phyloP scores from a whole-genome alignment of 768 basidiomycete species.

The Lentinula detonsa region DNA sequence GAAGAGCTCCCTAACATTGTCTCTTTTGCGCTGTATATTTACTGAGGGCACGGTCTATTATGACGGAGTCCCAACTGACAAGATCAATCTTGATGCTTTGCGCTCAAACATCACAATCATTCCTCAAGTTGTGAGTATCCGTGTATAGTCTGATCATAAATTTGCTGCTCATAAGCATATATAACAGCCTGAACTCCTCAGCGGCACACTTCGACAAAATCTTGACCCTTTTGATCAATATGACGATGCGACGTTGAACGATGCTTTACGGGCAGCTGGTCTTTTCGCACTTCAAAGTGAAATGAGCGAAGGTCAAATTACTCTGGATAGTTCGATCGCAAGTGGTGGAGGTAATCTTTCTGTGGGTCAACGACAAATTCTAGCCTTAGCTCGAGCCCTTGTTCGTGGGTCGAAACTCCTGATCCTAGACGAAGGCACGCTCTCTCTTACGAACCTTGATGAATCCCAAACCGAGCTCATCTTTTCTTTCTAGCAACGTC shows the following conservation, averaged over 20 bases:
- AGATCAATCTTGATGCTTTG: constrained; percentile 50
- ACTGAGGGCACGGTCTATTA: constrained; percentile 52
- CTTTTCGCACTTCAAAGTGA: constrained; percentile 29
- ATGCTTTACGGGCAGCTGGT: constrained; percentile 29
- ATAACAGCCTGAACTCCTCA: constrained; percentile 27
- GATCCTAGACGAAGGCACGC: constrained; percentile 26
- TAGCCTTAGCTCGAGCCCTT: constrained; percentile 41
- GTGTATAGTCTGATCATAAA: neutral
- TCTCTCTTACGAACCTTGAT: constrained; percentile 1
- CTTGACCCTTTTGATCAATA: constrained; percentile 42
- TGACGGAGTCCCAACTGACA: constrained; percentile 43
- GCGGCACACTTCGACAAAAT: constrained; percentile 38
- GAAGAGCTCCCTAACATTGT: constrained; percentile 51
- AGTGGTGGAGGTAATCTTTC: constrained; percentile 26
- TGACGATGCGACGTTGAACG: constrained; percentile 33
- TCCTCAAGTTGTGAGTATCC: constrained; percentile 34
- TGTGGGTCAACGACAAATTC: constrained; percentile 43
- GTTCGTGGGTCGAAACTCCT: constrained; percentile 16
- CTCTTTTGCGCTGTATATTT: constrained; percentile 51
- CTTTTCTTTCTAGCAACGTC: constrained; percentile 30
- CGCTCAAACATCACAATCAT: constrained; percentile 58
- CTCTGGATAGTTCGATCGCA: constrained; percentile 25
- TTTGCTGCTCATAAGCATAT: neutral
- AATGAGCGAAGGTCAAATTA: constrained; percentile 20
- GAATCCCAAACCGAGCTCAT: no score